Base-by-base conservation (phyloP, 106 monocot species). In the Narthecium ossifragum region DNA sequence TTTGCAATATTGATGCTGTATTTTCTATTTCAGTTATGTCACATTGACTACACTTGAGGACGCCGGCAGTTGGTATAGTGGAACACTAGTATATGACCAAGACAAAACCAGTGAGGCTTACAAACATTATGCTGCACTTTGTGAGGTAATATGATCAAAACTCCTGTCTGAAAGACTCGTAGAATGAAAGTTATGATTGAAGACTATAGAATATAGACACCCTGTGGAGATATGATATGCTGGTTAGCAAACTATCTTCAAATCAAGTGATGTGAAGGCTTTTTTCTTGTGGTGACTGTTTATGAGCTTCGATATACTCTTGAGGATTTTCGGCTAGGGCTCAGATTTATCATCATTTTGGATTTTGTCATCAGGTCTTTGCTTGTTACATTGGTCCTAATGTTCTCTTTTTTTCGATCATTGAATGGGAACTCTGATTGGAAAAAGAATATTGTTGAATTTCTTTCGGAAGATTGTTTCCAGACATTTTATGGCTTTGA, bases 41-140 rank as follows among this genome's bases (percentile, higher is more conserved):
- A 40, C 65, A 45, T 53, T 69, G 51, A 68, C 71, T 34, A 70
- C 82, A 66, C 66, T 50, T 57, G 86, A 78, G 47, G 74, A 60
- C 61, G 53, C 41, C 40, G 58, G 57, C 51, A 69, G 46, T 46
- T 87, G 87, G 87, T 87, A 79, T 67, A 72, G 82, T 58, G 87
- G 87, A 33, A 75, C 67, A 27, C 51, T 87, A 45, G 69, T 87
- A 29, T 87, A 82, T 72, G 71, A 79, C 32, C 74, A 75, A 75
- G 82, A 87, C 45, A 62, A 70, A 51, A 66, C 65, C 65, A 73
- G 87, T 54, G 68, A 69, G 40, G 87, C 59, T 54, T 82, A 78
- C 68, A 82, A 70, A 53, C 87, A 87, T 51, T 87, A 82, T 66
- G 75, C 87, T 54, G 82, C 68, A 55, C 65, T 87, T 31, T 73